Base-by-base conservation (phyloP, 768 basidiomycete genomes). In the Pisolithus marmoratus region DNA sequence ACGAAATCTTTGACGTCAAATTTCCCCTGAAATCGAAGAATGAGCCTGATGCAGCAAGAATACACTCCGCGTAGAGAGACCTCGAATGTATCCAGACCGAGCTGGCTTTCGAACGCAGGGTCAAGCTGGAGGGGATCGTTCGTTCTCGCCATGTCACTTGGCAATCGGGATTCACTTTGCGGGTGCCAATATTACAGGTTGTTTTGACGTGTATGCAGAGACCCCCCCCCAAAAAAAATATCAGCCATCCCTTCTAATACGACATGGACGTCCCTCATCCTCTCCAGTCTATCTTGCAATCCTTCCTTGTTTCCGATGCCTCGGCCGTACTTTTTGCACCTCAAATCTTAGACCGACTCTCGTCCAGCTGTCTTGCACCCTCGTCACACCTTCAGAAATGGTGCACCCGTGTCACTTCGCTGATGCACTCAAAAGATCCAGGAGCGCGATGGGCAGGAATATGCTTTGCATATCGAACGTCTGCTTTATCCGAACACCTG, bases 1-100 rank as follows among this genome's bases (percentile, higher is more conserved):
- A 97, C 80, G 59, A 95, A 94, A 52, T 94, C 91, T 58, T 92
- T 89, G 54, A 91, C 83, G 64, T 94, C 89, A 70, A 95, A 94
- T 72, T 92, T 91, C 53, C 86, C 87, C 89, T 91, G 58, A 43
- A 44, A 47, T 4, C 40, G 27, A 15, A 41, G 45, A 15, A 56
- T 59, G 24, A 60, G 51, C 52, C 45, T 29, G 12, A 20, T 50
- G 38, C 22, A 38, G 2, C 14, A 34, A 34, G 24, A 46, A 29
- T 34, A 36, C 37, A 54, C 22, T 6, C 34, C 47, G n/a, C n/a
- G 44, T 23, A 36, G 26, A 48, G 51, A 14, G 29, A 83, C 83
- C 74, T 82, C 79, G 64, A 84, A 85, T 22, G 76, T 70, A 17
- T 72, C 70, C 22, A 84, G 69, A 41, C 74, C 71, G 1, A 84